Base-by-base conservation (phyloP, 768 basidiomycete species). In the Lactarius hatsudake region DNA sequence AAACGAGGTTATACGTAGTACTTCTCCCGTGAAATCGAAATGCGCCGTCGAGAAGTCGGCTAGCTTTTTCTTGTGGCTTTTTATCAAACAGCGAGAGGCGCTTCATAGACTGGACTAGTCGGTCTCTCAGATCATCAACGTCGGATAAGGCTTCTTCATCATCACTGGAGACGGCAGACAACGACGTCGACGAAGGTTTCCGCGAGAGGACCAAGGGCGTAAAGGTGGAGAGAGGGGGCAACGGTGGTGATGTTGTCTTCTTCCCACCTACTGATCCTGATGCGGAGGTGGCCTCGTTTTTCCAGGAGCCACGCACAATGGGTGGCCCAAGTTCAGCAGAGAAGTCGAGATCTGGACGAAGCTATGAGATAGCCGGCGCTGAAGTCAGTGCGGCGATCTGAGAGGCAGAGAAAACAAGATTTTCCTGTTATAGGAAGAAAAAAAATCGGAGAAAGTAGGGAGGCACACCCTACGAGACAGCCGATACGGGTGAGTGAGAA, bases 301-400 rank as follows among this genome's bases (percentile, higher is more conserved):
- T 89, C 89, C 89, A 91, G 5, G 87, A 88, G 69, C 82, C 87
- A 43, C 88, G 84, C 56, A 84, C 42, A 10, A 91, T 76, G 1
- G 83, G 83, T 8, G 86, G 84, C 0, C 89, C 89, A 57, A 91
- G 78, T 68, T 88, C 84, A 26, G 81, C 76, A 40, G 84, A 81
- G 73, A 89, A 87, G 73, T 90, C 86, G 55, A 76, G 73, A 67
- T 84, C 83, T 36, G 89, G 90, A 34, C 80, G 81, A 70, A 90
- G 79, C 89, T 91, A 71, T 70, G 56, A 56, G 45, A 23, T 40
- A n/a, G 32, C 30, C 54, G 17, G 32, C 13, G 45, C 15, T 59
- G 18, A 60, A 59, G 63, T 56, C 36, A 59, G 58, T 30, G 53
- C 30, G 57, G 36, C n/a, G 15, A 17, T n/a, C 17, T 12, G 17